A percentile compares a stretch with the other conserved stretches of the same genome.
These are phyloP conservation scores for Spergularia marina DNA, from an alignment of 148 eudicot genomes.

Conservation along the genomic window DNA sequence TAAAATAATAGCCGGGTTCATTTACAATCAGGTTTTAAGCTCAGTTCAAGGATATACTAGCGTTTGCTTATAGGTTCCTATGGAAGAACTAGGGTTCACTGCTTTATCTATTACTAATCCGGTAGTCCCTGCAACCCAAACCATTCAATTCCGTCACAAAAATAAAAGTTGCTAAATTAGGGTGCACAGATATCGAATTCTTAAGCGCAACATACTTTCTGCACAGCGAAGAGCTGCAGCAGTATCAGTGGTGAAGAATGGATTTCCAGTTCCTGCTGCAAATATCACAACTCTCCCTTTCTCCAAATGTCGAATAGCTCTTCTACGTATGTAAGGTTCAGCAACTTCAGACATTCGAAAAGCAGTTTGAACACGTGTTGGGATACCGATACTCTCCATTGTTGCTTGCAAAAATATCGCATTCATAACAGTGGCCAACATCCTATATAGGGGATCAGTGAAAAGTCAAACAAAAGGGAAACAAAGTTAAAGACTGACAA, in stretches of 20 bases:
- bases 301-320: constrained; percentile 94
- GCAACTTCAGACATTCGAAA: constrained; percentile 99
- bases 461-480: constrained; percentile 12
- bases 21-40: background rate
- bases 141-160: background rate
- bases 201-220: constrained; percentile 57
- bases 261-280: constrained; percentile 99
- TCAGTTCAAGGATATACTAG: background rate
- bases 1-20: background rate
- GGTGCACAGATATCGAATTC: no score
- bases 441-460: constrained; percentile 35
- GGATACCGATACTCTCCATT: constrained; percentile 98
- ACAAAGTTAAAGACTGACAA: background rate
- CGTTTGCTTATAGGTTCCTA: no score
- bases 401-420: constrained; percentile 98
- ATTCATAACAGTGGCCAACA: constrained; percentile 99
- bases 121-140: no score
- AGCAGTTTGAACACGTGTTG: constrained; percentile 97
- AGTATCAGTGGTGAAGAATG: constrained; percentile 98
- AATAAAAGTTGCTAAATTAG: background rate
- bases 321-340: constrained; percentile 92
- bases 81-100: no score
- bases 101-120: no score
- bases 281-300: constrained; percentile 97
- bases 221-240: constrained; percentile 99